phyloP scores from a whole-genome alignment of 2,329 filamentous ascomycete species.

The Colletotrichum sp. region DNA sequence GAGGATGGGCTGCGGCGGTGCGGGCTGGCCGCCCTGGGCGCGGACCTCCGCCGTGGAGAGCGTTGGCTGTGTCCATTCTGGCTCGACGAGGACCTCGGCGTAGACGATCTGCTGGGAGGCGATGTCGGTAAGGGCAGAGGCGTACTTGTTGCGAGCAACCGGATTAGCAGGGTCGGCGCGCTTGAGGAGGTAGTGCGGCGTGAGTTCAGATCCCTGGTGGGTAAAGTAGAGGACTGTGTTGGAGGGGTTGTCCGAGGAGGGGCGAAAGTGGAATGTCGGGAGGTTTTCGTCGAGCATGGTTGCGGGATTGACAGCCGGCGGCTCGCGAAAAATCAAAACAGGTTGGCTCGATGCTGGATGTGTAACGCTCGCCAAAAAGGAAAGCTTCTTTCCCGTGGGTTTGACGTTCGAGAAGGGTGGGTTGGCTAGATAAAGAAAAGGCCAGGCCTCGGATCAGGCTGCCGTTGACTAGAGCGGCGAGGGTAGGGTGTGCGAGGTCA shows the following conservation, averaged over 20 bases:
- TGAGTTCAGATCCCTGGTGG: constrained; percentile 80
- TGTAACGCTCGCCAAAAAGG: background rate
- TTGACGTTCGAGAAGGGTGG: background rate
- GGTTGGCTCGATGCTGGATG: background rate
- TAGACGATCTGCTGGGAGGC: constrained; percentile 82
- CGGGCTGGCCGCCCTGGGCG: constrained; percentile 66
- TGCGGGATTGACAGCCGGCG: background rate
- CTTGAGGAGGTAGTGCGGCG: constrained; percentile 80
- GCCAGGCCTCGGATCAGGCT: background rate
- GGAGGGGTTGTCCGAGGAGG: constrained; percentile 56
- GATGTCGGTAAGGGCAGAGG: constrained; percentile 83
- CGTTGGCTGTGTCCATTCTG: constrained; percentile 84
- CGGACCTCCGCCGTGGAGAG: constrained; percentile 83
- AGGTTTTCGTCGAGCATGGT: constrained; percentile 92
- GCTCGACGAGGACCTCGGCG: constrained; percentile 83
- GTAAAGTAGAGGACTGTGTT: constrained; percentile 64
- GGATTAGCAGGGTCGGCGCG: constrained; percentile 75
- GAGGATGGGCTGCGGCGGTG: constrained; percentile 69
- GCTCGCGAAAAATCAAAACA: background rate
- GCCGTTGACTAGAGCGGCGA: background rate
- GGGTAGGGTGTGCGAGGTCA: background rate
- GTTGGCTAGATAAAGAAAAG: background rate
- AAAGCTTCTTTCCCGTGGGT: background rate
- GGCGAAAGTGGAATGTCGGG: constrained; percentile 70
- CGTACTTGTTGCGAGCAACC: constrained; percentile 82